A percentile compares a stretch with the other conserved stretches of the same genome.
Conservation (phyloP, 2,329 filamentous ascomycete species). For the Escovopsis sp. region DNA sequence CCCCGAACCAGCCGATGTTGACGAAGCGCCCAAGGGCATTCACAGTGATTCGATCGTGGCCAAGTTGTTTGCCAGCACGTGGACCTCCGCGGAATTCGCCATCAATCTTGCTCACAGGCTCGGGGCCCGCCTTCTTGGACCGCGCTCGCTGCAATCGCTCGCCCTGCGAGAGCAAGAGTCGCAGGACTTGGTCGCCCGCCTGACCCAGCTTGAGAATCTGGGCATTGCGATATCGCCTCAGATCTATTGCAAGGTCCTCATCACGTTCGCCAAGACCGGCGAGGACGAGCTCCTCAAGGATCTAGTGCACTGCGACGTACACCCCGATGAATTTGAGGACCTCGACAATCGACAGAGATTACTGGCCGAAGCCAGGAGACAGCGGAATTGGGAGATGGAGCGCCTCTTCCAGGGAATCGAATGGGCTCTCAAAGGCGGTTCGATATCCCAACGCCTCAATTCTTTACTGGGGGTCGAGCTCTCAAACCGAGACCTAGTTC, state of each 20-base stretch:
- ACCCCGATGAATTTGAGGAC: constrained; percentile 42
- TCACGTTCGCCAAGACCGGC: constrained; percentile 44
- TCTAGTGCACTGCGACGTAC: constrained; percentile 34
- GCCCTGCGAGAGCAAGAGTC: constrained; percentile 47
- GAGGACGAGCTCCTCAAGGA: constrained; percentile 34
- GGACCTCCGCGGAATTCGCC: constrained; percentile 57
- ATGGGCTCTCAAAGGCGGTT: constrained; percentile 9
- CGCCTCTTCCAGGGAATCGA: constrained; percentile 31
- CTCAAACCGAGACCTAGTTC: constrained; percentile 8
- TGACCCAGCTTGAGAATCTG: constrained; percentile 44
- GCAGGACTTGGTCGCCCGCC: constrained; percentile 39
- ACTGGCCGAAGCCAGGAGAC: constrained; percentile 16
- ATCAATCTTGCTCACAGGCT: constrained; percentile 56
- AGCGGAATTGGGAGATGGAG: constrained; percentile 24
- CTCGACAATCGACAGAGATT: constrained; percentile 24
- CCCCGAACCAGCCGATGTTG: neutral
- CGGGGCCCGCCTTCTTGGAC: constrained; percentile 57
- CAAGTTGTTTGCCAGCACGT: constrained; percentile 61
- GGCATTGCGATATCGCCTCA: constrained; percentile 49
- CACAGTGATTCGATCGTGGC: constrained; percentile 47
- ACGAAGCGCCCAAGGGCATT: constrained; percentile 7
- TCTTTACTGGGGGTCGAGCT: constrained; percentile 8
- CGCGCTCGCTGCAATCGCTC: constrained; percentile 63
- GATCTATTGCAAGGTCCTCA: constrained; percentile 50
- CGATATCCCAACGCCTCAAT: constrained; percentile 13